These are phyloP conservation scores for Aspergillus carbonarius DNA, from an alignment of 2,329 filamentous ascomycete genomes.

Conservation along the genomic window DNA sequence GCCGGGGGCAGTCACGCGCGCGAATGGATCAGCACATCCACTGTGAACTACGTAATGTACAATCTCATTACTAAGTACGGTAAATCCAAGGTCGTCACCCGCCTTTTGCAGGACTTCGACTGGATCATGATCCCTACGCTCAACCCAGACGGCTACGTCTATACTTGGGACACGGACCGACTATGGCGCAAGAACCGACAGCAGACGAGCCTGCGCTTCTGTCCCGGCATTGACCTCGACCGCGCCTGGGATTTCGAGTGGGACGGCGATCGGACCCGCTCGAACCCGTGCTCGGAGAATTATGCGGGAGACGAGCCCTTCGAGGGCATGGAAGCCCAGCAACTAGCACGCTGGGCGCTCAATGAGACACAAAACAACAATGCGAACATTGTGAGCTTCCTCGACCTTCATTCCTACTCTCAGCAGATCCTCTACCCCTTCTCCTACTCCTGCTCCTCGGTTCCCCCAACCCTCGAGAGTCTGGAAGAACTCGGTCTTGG, in stretches of 20 bases:
- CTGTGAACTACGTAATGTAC: slow-evolving; percentile 88
- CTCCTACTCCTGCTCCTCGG: slow-evolving; percentile 73
- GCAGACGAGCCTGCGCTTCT: slow-evolving; percentile 76
- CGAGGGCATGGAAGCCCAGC: slow-evolving; percentile 73
- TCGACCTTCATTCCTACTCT: slow-evolving; percentile 93
- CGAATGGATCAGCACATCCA: slow-evolving; percentile 94
- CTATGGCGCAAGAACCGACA: slow-evolving; percentile 93
- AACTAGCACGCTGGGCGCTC: slow-evolving; percentile 76
- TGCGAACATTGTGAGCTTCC: slow-evolving; percentile 74
- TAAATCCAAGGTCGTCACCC: slow-evolving; percentile 68
- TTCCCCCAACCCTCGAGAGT: slow-evolving; percentile 85
- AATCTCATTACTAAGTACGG: slow-evolving; percentile 80
- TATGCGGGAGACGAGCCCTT: slow-evolving; percentile 83
- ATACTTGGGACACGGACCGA: slow-evolving; percentile 87
- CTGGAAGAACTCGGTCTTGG: slow-evolving; percentile 86
- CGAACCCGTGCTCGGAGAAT: slow-evolving; percentile 86
- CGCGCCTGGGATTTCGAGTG: slow-evolving; percentile 83
- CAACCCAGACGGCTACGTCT: slow-evolving; percentile 93
- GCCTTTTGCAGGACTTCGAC: slow-evolving; percentile 79
- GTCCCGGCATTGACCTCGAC: slow-evolving; percentile 84
- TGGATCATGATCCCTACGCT: slow-evolving; percentile 83
- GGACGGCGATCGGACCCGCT: slow-evolving; percentile 65
- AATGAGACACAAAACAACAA: slow-evolving; percentile 72
- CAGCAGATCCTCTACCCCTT: slow-evolving; percentile 94
- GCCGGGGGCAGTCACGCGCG: slow-evolving; percentile 87